A percentile compares a stretch with the other conserved stretches of the same genome.
These are phyloP conservation scores for Escovopsis sp. DNA, from an alignment of 2,329 filamentous ascomycete genomes.

Conservation along the genomic window DNA sequence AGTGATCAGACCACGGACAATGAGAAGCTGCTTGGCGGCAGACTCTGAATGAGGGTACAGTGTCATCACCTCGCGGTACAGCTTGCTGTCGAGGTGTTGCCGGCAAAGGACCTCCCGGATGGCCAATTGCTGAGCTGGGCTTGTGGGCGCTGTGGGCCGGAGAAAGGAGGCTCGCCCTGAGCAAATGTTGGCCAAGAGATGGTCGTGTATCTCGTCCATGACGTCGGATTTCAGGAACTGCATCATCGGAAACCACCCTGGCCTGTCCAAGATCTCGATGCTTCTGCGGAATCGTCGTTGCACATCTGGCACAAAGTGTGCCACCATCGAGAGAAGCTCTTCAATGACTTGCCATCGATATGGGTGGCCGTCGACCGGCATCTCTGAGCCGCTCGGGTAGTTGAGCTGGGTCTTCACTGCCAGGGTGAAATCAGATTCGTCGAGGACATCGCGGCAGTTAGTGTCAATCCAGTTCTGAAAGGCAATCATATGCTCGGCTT, in stretches of 20 bases:
- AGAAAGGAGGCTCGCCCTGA: slow-evolving; percentile 9
- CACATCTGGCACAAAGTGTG: slow-evolving; percentile 22
- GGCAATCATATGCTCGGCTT: slow-evolving; percentile 1
- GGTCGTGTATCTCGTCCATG: slow-evolving; percentile 26
- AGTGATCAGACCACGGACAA: slow-evolving; percentile 1
- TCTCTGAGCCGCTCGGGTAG: slow-evolving; percentile 36
- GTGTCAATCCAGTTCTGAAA: slow-evolving; percentile 3
- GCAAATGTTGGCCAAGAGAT: slow-evolving; percentile 26
- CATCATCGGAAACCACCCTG: slow-evolving; percentile 35
- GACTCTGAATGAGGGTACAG: slow-evolving; percentile 1
- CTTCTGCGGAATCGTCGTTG: slow-evolving; percentile 19
- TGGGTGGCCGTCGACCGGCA: slow-evolving; percentile 35
- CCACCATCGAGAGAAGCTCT: slow-evolving; percentile 23
- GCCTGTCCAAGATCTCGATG: slow-evolving; percentile 31
- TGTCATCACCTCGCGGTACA: not conserved
- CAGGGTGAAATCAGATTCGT: slow-evolving; percentile 23
- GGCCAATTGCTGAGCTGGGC: slow-evolving; percentile 5
- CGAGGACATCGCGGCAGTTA: slow-evolving; percentile 3
- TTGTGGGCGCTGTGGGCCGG: not conserved
- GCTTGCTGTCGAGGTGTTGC: not conserved
- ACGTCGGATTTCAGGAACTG: slow-evolving; percentile 36
- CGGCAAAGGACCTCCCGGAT: slow-evolving; percentile 1
- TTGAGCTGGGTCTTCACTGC: slow-evolving; percentile 39
- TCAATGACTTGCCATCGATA: slow-evolving; percentile 33
- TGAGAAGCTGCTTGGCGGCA: not conserved